Percentiles rank a stretch among this genome's conserved stretches.
These are phyloP conservation scores for Coniochaeta sp. DNA, from an alignment of 2,329 filamentous ascomycete species.

Conservation along the genomic window DNA sequence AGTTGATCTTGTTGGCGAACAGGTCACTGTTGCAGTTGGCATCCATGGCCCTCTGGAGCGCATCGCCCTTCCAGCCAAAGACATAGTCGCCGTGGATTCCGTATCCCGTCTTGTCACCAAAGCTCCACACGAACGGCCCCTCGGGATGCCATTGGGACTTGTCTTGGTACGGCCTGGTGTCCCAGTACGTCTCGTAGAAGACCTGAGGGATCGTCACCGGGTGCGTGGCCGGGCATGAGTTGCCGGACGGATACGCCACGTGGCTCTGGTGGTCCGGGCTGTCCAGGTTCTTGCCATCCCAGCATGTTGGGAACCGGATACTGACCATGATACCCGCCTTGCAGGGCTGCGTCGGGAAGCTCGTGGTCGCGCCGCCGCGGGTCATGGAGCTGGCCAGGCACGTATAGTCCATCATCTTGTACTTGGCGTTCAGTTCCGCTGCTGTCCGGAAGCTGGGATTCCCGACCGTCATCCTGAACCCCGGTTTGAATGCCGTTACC, in stretches of 20 bases:
- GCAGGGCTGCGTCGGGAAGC: conserved; percentile 27
- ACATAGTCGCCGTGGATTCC: conserved; percentile 13
- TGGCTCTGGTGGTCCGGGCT: conserved; percentile 9
- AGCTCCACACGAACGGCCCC: conserved; percentile 14
- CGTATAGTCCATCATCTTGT: conserved; percentile 34
- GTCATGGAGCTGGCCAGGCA: conserved; percentile 29
- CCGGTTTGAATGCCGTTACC: conserved; percentile 34
- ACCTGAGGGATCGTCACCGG: conserved; percentile 13
- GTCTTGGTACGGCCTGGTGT: conserved; percentile 12
- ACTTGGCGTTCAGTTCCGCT: conserved; percentile 22
- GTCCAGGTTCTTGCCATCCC: conserved; percentile 42
- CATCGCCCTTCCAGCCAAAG: conserved; percentile 13
- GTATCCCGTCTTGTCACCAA: conserved; percentile 12
- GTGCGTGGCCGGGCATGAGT: conserved; percentile 10
- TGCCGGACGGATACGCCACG: conserved; percentile 7
- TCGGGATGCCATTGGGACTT: conserved; percentile 9
- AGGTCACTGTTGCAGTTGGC: conserved; percentile 10
- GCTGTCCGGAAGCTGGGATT: conserved; percentile 25
- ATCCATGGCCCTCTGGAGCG: conserved; percentile 13
- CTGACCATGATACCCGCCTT: conserved; percentile 30
- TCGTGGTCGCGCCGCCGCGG: conserved; percentile 25
- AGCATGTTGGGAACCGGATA: conserved; percentile 40
- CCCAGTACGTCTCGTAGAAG: conserved; percentile 14
- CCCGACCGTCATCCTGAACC: conserved; percentile 37
- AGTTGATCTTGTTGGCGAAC: conserved; percentile 10